Conservation (phyloP, 169 alveolate species). For the Plasmodium knowlesi region DNA sequence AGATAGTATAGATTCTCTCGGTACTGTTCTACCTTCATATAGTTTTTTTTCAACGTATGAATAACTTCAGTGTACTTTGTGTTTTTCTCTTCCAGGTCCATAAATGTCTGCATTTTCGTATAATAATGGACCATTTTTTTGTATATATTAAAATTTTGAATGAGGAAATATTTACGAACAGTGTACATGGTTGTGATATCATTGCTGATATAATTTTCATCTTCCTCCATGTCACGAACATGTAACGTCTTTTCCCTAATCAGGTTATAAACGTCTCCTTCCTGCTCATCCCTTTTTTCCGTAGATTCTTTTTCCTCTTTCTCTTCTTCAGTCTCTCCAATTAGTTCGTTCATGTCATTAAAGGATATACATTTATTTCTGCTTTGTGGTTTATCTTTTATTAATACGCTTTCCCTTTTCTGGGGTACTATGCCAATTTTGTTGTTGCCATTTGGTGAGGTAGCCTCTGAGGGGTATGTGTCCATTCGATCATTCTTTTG, state of each 20-base stretch:
- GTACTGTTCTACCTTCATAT: constrained; percentile 16
- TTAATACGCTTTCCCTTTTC: not conserved
- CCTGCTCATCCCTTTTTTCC: not conserved
- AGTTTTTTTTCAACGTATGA: constrained; percentile 18
- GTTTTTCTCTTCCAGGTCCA: constrained; percentile 22
- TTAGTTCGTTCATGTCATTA: constrained; percentile 11
- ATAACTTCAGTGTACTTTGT: constrained; percentile 20
- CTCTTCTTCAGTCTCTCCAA: not conserved
- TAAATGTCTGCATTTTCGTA: constrained; percentile 16
- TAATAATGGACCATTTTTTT: constrained; percentile 40
- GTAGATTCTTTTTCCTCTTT: not conserved
- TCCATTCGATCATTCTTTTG: not conserved
- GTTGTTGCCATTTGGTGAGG: not conserved
- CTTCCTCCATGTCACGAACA: constrained; percentile 4
- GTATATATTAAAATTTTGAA: constrained; percentile 29
- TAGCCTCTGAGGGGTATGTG: not conserved
- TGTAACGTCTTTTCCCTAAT: constrained; percentile 22
- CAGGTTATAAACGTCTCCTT: constrained; percentile 23
- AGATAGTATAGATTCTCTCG: constrained; percentile 37
- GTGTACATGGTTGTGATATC: constrained; percentile 15
- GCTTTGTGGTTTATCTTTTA: not conserved
- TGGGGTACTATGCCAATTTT: not conserved
- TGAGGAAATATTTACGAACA: constrained; percentile 19
- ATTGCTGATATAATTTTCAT: constrained; percentile 4
- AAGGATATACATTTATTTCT: not conserved